Evolutionary conservation across 2,329 filamentous ascomycete species (phyloP).

Genomic region (Calonectria naviculata): DNA sequence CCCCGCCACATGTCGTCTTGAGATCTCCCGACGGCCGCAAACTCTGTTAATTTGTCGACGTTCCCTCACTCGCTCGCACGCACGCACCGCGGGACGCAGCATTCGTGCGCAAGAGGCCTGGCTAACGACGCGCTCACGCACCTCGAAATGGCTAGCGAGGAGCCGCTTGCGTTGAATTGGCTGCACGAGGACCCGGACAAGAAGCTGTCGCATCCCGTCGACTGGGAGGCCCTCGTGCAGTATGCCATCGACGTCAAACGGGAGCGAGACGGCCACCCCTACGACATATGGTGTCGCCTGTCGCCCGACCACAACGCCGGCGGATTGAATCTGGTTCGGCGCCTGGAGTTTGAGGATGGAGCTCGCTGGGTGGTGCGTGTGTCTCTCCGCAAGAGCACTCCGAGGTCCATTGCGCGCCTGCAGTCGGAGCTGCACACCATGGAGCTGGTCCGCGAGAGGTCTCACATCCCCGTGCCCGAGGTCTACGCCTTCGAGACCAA

Average conservation of each 20-base stretch:
- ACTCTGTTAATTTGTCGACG: conserved; percentile 1
- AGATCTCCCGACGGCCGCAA: not conserved
- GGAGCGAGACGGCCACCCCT: not conserved
- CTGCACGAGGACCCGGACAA: not conserved
- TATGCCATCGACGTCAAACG: not conserved
- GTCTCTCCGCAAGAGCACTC: not conserved
- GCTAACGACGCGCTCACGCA: not conserved
- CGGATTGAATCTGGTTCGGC: not conserved
- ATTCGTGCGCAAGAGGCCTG: not conserved
- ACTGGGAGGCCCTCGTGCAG: not conserved
- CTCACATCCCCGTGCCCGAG: conserved; percentile 33
- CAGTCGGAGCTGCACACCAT: conserved; percentile 2
- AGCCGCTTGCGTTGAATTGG: not conserved
- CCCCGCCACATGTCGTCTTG: not conserved
- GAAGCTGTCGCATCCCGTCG: not conserved
- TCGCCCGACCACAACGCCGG: not conserved
- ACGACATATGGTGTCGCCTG: not conserved
- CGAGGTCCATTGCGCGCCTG: not conserved
- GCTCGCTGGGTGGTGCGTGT: not conserved
- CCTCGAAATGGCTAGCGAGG: conserved; percentile 3
- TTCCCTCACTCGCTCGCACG: not conserved
- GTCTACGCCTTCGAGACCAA: conserved; percentile 39
- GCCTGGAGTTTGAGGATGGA: not conserved
- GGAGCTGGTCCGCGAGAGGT: not conserved
- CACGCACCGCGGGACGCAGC: too few species aligned